Conservation (phyloP, 1,284 basidiomycete species). For the Microbotryum saponariae region DNA sequence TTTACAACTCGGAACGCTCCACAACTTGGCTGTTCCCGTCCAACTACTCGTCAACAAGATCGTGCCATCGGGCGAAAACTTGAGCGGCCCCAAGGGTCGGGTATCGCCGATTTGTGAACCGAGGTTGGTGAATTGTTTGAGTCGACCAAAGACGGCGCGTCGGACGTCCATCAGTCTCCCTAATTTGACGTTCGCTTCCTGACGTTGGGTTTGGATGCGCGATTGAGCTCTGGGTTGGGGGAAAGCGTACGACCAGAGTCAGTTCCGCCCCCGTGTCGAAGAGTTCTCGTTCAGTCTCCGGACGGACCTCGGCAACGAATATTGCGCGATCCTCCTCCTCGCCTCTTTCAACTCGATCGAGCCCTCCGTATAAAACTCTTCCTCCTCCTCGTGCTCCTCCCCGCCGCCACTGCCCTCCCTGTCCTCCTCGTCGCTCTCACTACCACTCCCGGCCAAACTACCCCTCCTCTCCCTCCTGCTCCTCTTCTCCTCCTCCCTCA, state of each 20-base stretch:
- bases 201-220: constrained; percentile 51
- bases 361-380: constrained; percentile 93
- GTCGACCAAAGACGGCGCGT: constrained; percentile 76
- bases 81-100: constrained; percentile 82
- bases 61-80: constrained; percentile 86
- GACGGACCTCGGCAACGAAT: constrained; percentile 83
- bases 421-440: constrained; percentile 25
- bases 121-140: constrained; percentile 68
- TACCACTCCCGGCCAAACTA: constrained; percentile 11
- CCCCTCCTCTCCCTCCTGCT: constrained; percentile 50
- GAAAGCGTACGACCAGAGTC: too few relatives aligned
- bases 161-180: constrained; percentile 82
- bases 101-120: constrained; percentile 98
- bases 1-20: constrained; percentile 86
- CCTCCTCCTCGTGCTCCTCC: constrained; percentile 36
- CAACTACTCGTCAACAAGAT: constrained; percentile 87
- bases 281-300: too few relatives aligned
- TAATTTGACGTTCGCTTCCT: constrained; percentile 79
- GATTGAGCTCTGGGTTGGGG: too few relatives aligned
- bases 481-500: constrained; percentile 60
- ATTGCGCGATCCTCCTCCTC: constrained; percentile 75
- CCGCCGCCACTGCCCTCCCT: constrained; percentile 6
- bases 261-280: too few relatives aligned
- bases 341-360: constrained; percentile 75
- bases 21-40: constrained; percentile 89